Evolutionary conservation across 257 asterid genomes (phyloP), one percentile per base, ranked within the genome.

Genomic region (Fraxinus quadrangulata): DNA sequence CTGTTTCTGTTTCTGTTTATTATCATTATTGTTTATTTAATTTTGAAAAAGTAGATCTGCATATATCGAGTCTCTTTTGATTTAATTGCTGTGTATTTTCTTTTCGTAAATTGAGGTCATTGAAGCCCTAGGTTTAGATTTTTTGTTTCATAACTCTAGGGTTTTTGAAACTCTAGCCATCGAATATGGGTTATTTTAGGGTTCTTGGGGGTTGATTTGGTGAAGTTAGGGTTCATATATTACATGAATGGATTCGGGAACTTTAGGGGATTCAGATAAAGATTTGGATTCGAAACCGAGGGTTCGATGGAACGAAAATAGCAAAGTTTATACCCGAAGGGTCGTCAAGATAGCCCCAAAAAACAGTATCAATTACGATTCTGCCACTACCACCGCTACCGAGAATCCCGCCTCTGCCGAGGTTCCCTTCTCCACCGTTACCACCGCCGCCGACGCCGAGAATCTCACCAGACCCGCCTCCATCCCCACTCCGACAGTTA

Each of bases 161-260:
- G 69, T 51, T 33, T 47, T 76, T 77, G 74, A 78, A 80, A 66
- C 75, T 78, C 71, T 73, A 73, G 72, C 59, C 70, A 74, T 70
- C 42, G 34, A 21, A 16, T 42, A 24, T 42, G 47, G n/a, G 33
- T 11, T 61, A 37, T 68, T 78, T 72, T 66, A 73, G 68, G 75
- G 61, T 66, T 67, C 56, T 49, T 30, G 70, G 59, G 47, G 80
- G 75, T 78, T 78, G 65, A 72, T 39, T 71, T 67, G 17, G 69
- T 79, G 42, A 83, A 51, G 78, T 73, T 80, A 69, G 84, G 85
- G 80, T 59, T 80, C 80, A 74, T 76, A 21, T 23, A 2, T 47
- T 28, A 3, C 83, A 81, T 83, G 87, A 67, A 87, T 87, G 90
- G 90, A 78, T 78, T 82, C 88, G 40, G 87, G 74, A 82, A 73